Evolutionary conservation across 2,329 filamentous ascomycete genomes (phyloP).

Genomic region (Helotiales sp.): DNA sequence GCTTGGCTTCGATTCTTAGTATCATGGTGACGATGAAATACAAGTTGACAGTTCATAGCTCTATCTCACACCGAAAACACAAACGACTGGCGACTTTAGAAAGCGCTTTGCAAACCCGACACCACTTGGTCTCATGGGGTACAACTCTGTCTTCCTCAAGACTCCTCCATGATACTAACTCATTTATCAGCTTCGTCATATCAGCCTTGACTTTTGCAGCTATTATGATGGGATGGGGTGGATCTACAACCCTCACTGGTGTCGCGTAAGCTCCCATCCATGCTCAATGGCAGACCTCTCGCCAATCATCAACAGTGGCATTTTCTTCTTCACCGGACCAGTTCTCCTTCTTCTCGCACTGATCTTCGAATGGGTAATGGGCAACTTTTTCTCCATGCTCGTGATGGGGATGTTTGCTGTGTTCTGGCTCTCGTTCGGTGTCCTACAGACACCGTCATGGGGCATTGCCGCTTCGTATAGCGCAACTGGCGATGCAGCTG

Average conservation of each 20-base stretch:
- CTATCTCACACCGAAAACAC: conserved; percentile 33
- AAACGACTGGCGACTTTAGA: conserved; percentile 26
- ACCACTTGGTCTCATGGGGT: conserved; percentile 36
- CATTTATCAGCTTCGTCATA: conserved; percentile 46
- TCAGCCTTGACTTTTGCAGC: conserved; percentile 31
- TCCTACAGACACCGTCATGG: conserved; percentile 55
- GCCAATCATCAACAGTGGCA: conserved; percentile 25
- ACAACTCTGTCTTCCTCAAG: neutral
- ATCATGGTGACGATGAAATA: neutral
- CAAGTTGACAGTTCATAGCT: conserved; percentile 19
- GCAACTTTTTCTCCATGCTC: conserved; percentile 58
- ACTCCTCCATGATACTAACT: neutral
- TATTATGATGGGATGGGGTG: conserved; percentile 36
- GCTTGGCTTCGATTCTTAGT: neutral
- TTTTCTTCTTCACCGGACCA: conserved; percentile 46
- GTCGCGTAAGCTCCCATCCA: conserved; percentile 28
- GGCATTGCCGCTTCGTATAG: conserved; percentile 51
- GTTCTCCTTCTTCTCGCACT: conserved; percentile 53
- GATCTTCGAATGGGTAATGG: conserved; percentile 59
- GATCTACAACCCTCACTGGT: conserved; percentile 29
- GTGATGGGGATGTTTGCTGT: conserved; percentile 57
- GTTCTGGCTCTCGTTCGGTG: conserved; percentile 55
- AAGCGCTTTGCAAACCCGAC: conserved; percentile 37
- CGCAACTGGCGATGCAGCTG: conserved; percentile 49
- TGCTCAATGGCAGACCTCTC: neutral